Conservation (phyloP, 305 asterid species). For the Fraxinus greggii region DNA sequence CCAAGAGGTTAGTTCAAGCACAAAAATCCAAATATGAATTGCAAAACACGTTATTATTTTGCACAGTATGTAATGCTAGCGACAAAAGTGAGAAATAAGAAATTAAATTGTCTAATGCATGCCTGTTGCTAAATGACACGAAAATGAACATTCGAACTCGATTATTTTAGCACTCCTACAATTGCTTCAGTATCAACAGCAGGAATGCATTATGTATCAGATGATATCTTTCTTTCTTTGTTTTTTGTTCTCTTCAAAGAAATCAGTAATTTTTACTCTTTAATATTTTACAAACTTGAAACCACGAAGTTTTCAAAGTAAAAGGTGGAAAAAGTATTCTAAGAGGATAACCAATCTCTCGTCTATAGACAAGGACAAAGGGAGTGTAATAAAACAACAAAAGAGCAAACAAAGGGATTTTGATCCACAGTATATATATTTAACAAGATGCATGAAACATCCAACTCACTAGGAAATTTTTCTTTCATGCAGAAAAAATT, state of each 20-base stretch:
- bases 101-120: not conserved
- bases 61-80: not conserved
- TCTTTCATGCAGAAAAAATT: conserved; percentile 33
- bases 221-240: not conserved
- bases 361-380: not conserved
- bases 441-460: not conserved
- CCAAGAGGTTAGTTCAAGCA: conserved; percentile 41
- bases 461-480: not conserved
- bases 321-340: not conserved
- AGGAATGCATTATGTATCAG: not conserved
- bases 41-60: not conserved
- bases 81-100: not conserved
- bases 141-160: not conserved
- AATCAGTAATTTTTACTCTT: not conserved
- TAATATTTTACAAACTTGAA: not conserved
- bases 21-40: conserved; percentile 9
- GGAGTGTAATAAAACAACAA: not conserved
- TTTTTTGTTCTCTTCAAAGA: not conserved
- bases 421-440: not conserved
- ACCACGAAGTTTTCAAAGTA: not conserved
- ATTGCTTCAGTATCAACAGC: not conserved
- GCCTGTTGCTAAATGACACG: not conserved
- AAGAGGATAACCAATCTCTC: not conserved
- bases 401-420: not conserved
- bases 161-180: not conserved